Percentiles rank a stretch among this genome's conserved stretches.
Conservation (phyloP, 73 alveolate species). For the Stentor roeselii region DNA sequence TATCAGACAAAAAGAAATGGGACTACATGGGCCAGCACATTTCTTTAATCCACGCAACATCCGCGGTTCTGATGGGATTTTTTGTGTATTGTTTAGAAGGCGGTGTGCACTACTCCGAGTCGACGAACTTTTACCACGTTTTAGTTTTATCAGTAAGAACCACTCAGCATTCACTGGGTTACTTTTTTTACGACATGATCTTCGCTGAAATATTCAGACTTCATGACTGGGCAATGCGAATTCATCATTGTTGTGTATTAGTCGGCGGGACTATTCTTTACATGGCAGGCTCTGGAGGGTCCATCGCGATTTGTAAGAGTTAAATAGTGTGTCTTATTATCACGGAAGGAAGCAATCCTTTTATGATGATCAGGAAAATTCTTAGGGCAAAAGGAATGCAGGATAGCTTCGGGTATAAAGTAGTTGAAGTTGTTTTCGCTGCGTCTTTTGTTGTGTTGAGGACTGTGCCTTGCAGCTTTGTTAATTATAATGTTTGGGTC, state of each 20-base stretch:
- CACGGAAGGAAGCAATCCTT: slow-evolving; percentile 1
- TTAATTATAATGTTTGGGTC: slow-evolving; percentile 17
- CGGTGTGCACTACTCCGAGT: not conserved
- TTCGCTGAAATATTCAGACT: slow-evolving; percentile 12
- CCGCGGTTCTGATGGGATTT: not conserved
- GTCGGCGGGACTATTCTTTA: not conserved
- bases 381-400: not conserved
- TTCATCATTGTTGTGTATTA: not conserved
- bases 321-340: not conserved
- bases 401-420: not conserved
- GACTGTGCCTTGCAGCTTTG: not conserved
- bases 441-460: not conserved
- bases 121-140: not conserved
- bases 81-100: slow-evolving; percentile 13
- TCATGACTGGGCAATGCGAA: slow-evolving; percentile 21
- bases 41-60: slow-evolving; percentile 5
- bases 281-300: not conserved
- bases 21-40: slow-evolving; percentile 18
- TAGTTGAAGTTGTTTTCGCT: not conserved
- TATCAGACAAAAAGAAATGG: not conserved
- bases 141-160: not conserved
- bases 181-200: not conserved
- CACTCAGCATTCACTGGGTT: slow-evolving; percentile 15
- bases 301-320: not conserved
- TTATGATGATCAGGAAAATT: not conserved